Conservation (phyloP, 495 filamentous ascomycete genomes). For the Xylaria acuta region DNA sequence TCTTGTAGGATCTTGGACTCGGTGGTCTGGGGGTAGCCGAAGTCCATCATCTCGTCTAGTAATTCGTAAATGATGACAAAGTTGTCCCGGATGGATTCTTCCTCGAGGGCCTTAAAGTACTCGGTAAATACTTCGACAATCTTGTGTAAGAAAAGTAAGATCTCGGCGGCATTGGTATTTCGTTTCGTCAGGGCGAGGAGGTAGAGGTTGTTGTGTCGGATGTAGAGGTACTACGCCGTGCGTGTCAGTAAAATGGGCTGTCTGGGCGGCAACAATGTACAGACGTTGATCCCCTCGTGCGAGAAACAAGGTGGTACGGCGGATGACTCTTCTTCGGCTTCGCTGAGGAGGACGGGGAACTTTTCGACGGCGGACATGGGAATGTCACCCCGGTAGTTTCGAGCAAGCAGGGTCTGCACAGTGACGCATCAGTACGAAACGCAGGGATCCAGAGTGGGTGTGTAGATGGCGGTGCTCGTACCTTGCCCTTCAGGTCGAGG, state of each 20-base stretch:
- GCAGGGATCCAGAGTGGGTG: neutral
- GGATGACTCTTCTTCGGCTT: conserved; percentile 99
- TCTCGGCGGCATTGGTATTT: conserved; percentile 98
- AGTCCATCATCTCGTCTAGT: conserved; percentile 99
- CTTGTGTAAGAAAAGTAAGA: conserved; percentile 97
- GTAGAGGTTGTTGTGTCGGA: conserved; percentile 99
- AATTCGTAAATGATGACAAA: conserved; percentile 99
- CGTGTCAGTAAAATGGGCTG: neutral
- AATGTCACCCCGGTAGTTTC: conserved; percentile 98
- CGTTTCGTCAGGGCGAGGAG: conserved; percentile 97
- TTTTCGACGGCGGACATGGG: conserved; percentile 99
- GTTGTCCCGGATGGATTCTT: conserved; percentile 99
- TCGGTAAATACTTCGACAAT: conserved; percentile 99
- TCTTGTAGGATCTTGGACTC: conserved; percentile 99
- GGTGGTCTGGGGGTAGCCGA: conserved; percentile 98
- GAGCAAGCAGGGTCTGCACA: conserved; percentile 88
- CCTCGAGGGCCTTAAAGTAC: conserved; percentile 99
- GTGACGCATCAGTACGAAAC: conserved; percentile 10
- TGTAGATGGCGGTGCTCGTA: conserved; percentile 44
- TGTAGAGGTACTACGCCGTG: conserved; percentile 87
- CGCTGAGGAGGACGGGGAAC: conserved; percentile 94
- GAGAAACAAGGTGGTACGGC: conserved; percentile 98
- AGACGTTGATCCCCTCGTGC: conserved; percentile 96
- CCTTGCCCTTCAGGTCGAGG: conserved; percentile 99
- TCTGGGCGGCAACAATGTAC: conserved; percentile 35